Conservation (phyloP, 768 basidiomycete genomes). For the Pulveroboletus sp. region DNA sequence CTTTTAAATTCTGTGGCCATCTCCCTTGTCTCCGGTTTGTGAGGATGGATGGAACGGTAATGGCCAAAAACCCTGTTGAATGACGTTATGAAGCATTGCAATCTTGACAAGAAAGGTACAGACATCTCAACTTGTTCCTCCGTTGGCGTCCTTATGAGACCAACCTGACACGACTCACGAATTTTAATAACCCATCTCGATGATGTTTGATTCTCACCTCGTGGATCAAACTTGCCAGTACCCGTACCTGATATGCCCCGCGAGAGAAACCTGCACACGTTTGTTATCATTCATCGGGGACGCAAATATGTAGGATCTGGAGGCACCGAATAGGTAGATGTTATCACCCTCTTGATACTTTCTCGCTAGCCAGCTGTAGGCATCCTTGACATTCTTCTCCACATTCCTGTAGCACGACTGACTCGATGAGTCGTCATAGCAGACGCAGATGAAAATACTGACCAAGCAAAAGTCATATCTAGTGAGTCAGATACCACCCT, state of each 20-base stretch:
- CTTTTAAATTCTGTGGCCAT: constrained; percentile 23
- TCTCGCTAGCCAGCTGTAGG: neutral
- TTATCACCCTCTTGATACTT: constrained; percentile 9
- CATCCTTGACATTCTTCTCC: neutral
- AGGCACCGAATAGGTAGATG: constrained; percentile 38
- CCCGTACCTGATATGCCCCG: constrained; percentile 38
- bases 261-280: constrained; percentile 34
- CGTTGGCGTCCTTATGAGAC: too few relatives aligned
- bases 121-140: too few relatives aligned
- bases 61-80: neutral
- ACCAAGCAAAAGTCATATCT: neutral
- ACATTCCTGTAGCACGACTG: neutral
- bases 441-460: neutral
- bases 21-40: constrained; percentile 4
- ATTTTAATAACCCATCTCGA: too few relatives aligned
- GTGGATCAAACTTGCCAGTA: constrained; percentile 22
- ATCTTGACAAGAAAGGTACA: too few relatives aligned
- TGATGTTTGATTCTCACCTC: too few relatives aligned
- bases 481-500: neutral
- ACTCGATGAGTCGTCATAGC: neutral
- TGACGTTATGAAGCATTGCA: constrained; percentile 20
- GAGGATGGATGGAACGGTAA: constrained; percentile 24
- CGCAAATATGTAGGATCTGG: neutral
- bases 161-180: too few relatives aligned
- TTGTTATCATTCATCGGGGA: too few relatives aligned